Base-by-base conservation (phyloP, 148 eudicot species). In the Rhododendron ovatum region DNA sequence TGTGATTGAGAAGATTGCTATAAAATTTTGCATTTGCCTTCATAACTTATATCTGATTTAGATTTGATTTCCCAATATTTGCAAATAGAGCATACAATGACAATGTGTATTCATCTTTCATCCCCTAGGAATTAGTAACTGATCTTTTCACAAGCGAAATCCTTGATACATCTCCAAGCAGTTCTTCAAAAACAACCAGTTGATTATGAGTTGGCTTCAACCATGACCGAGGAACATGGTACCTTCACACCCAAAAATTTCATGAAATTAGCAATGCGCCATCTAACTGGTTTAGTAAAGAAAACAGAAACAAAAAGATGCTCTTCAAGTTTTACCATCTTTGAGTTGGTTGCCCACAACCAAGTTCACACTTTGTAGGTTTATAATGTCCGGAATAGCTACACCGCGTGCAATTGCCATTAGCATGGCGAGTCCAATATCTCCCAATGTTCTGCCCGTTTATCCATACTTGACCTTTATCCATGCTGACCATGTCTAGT, bases 391-490 rank as follows among this genome's bases (percentile, higher is more conserved):
- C 98, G 17, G 93, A 65, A 85, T 96, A 96, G 83, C 82, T 92
- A 88, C 98, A 96, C 0, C 86, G 86, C 2, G 74, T 81, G 88
- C 98, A 96, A 63, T 92, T 83, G 47, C 98, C 98, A 15, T 78
- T 74, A 13, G 98, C 93, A 85, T 75, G 45, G 43, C 87, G 80
- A 28, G 93, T 91, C 98, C 98, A 94, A 87, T 93, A 94, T 90
- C 98, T 89, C 33, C 98, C 98, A 18, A 94, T 91, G 85, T 91
- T 93, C 71, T 93, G 91, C 4, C 98, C 98, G 71, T 96, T 96
- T 86, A 94, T 89, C 98, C 98, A 96, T 57, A 87, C 90, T 88
- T 96, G 98, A 55, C 98, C 98, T 74, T 96, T 96, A 41, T 94
- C 94, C 98, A 96, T 96, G 85, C 94, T 93, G 43, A 84, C 75